Evolutionary conservation across 225 moss, liverwort and hornwort species (phyloP).

Genomic region (Thuidium tamariscinum): DNA sequence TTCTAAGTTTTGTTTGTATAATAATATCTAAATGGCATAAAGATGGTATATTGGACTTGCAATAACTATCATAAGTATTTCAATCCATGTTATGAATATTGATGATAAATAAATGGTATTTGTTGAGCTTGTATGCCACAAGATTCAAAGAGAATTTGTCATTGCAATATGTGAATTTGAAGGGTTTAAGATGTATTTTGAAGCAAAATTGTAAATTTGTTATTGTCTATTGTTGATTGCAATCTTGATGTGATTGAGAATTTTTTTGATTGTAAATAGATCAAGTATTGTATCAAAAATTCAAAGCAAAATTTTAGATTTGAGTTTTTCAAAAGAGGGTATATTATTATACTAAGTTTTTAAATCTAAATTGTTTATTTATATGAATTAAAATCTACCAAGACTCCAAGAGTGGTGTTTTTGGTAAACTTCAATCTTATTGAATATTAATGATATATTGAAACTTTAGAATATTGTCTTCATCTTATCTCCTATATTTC

Average conservation of each 20-base stretch:
- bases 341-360: neutral
- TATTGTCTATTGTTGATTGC: neutral
- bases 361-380: neutral
- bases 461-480: neutral
- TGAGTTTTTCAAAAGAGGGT: neutral
- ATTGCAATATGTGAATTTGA: no score
- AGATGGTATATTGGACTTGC: neutral
- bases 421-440: neutral
- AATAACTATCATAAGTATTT: no score
- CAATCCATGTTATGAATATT: fast-evolving
- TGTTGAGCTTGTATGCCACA: neutral
- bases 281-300: neutral
- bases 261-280: neutral
- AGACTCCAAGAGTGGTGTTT: no score
- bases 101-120: neutral
- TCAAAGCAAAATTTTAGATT: neutral
- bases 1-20: neutral
- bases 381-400: neutral
- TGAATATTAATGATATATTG: no score
- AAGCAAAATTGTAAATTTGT: neutral
- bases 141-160: fast-evolving
- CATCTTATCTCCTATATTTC: fast-evolving
- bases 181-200: neutral
- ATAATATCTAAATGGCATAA: fast-evolving
- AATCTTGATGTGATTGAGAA: neutral